A percentile compares a stretch with the other conserved stretches of the same genome.
These are phyloP conservation scores for Macaranga tanarius DNA, from an alignment of 441 rosid species.

Conservation along the genomic window DNA sequence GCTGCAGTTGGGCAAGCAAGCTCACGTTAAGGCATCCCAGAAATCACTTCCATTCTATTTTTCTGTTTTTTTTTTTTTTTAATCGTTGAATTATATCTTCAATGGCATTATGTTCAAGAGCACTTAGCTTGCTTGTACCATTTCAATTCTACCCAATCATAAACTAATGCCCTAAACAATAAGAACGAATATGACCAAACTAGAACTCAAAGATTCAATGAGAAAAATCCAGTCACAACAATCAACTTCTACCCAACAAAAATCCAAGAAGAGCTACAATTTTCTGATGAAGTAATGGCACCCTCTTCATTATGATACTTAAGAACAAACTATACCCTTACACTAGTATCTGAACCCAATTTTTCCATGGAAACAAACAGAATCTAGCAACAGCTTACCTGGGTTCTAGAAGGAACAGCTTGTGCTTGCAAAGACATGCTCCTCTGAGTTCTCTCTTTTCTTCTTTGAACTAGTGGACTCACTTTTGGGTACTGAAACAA, in stretches of 20 bases:
- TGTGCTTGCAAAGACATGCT: slow-evolving; percentile 45
- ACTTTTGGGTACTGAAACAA: slow-evolving; percentile 23
- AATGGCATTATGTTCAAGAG: neutral
- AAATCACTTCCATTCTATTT: too few relatives aligned
- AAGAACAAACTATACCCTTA: neutral
- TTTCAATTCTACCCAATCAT: neutral
- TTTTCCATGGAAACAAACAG: neutral
- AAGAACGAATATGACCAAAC: neutral
- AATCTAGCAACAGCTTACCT: slow-evolving; percentile 33
- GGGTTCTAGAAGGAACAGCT: slow-evolving; percentile 61
- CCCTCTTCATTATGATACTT: neutral
- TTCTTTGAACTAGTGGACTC: slow-evolving; percentile 24
- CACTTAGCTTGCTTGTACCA: neutral
- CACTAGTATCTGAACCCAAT: neutral
- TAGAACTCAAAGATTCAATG: neutral
- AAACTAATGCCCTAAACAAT: neutral
- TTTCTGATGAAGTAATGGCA: neutral
- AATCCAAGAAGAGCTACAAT: neutral
- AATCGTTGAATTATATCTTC: too few relatives aligned
- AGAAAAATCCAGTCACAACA: neutral
- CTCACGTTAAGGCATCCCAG: too few relatives aligned
- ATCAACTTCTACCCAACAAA: neutral
- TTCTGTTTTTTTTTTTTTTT: too few relatives aligned
- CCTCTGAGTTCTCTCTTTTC: slow-evolving; percentile 30
- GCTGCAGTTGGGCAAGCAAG: too few relatives aligned